These are phyloP conservation scores for Sedum album DNA, from an alignment of 164 flowering plant genomes.

Conservation along the genomic window DNA sequence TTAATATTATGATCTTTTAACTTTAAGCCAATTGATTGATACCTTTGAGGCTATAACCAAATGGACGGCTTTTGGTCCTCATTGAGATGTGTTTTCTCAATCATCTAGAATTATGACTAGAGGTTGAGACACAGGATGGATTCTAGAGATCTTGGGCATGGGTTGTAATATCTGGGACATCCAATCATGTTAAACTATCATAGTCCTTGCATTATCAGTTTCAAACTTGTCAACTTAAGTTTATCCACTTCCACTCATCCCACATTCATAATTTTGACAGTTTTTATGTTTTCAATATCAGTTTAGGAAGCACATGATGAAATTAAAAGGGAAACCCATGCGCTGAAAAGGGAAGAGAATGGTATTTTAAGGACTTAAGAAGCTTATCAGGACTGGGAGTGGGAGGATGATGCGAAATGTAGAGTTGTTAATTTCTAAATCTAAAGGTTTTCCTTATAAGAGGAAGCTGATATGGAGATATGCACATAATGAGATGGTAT, in stretches of 20 bases:
- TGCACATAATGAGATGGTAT: neutral
- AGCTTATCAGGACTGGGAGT: conserved; percentile 1
- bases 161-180: neutral
- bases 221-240: neutral
- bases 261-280: neutral
- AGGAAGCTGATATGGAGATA: neutral
- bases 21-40: neutral
- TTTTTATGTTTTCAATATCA: neutral
- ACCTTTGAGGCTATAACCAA: neutral
- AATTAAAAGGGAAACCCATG: neutral
- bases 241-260: no score
- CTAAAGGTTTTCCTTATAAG: neutral
- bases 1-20: neutral
- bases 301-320: neutral
- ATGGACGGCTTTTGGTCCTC: neutral
- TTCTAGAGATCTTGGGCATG: neutral
- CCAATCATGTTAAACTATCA: conserved; percentile 5
- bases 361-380: neutral
- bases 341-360: neutral
- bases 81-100: neutral
- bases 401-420: neutral
- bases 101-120: conserved; percentile 1
- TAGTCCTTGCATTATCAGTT: neutral
- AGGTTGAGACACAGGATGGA: neutral
- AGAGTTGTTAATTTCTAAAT: neutral